Percentiles rank a stretch among this genome's conserved stretches.
These are phyloP conservation scores for Ophiocordyceps camponoti-leonardi DNA, from an alignment of 2,329 filamentous ascomycete species.

Conservation along the genomic window DNA sequence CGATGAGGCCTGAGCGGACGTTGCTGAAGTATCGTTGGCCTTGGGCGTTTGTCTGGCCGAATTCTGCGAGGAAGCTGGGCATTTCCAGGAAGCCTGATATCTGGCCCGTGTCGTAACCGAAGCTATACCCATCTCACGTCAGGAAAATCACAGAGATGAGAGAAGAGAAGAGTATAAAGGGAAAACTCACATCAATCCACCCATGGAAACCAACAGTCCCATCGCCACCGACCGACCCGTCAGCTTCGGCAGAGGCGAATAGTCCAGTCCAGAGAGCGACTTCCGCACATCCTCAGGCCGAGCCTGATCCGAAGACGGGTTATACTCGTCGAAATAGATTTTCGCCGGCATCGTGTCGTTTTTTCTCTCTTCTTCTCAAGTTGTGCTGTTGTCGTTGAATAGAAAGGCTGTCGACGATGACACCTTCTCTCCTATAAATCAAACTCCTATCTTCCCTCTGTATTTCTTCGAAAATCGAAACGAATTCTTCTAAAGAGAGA, in stretches of 20 bases:
- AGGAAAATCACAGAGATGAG: not conserved
- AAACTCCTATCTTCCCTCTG: too few relatives aligned
- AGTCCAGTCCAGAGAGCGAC: constrained; percentile 22
- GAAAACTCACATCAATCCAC: constrained; percentile 21
- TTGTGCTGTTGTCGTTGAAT: too few relatives aligned
- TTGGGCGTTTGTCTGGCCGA: constrained; percentile 24
- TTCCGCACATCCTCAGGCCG: constrained; percentile 10
- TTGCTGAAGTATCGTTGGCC: constrained; percentile 33
- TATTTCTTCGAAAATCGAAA: too few relatives aligned
- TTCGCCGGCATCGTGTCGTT: not conserved
- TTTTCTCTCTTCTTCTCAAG: too few relatives aligned
- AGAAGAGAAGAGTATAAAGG: not conserved
- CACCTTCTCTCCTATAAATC: too few relatives aligned
- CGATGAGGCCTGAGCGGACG: constrained; percentile 41
- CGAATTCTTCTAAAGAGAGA: too few relatives aligned
- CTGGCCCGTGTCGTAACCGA: constrained; percentile 36
- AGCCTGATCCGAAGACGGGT: constrained; percentile 21
- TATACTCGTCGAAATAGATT: constrained; percentile 24
- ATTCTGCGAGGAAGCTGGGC: constrained; percentile 35
- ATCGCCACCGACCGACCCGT: constrained; percentile 19
- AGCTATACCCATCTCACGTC: constrained; percentile 6
- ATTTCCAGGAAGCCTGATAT: constrained; percentile 45
- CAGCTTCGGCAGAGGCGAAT: constrained; percentile 23
- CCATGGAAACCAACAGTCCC: constrained; percentile 25
- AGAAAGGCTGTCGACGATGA: too few relatives aligned